phyloP scores from a whole-genome alignment of 352 stramenopile species.

The Phytophthora pluvialis region DNA sequence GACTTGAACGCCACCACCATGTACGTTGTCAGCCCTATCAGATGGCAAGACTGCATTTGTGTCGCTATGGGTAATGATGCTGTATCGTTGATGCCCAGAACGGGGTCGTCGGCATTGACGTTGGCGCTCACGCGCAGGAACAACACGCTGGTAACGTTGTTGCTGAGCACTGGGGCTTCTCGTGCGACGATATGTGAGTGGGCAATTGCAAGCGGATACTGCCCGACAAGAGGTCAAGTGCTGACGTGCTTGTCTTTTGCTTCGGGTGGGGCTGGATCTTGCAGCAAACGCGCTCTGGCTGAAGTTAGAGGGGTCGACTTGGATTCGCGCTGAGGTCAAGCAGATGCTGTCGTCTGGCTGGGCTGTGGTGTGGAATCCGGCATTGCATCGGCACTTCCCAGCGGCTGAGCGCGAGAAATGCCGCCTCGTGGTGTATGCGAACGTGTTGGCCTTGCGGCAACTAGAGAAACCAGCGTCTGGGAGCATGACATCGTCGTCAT shows the following conservation, averaged over 20 bases:
- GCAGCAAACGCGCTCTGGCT: constrained; percentile 38
- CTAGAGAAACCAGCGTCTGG: background rate
- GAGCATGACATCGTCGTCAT: constrained; percentile 1
- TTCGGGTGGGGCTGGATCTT: background rate
- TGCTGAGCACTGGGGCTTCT: constrained; percentile 62
- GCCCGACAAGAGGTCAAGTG: background rate
- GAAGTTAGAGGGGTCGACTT: constrained; percentile 29
- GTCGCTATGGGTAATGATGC: background rate
- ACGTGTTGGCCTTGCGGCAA: constrained; percentile 41
- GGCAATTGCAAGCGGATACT: background rate
- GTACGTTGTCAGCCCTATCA: constrained; percentile 30
- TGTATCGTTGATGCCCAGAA: constrained; percentile 29
- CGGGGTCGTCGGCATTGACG: constrained; percentile 59
- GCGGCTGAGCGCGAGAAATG: constrained; percentile 61
- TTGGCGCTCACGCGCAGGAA: constrained; percentile 57
- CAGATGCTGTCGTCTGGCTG: constrained; percentile 59
- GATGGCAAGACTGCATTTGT: background rate
- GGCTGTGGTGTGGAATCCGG: constrained; percentile 65
- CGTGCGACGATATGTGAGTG: constrained; percentile 48
- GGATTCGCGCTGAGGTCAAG: constrained; percentile 47
- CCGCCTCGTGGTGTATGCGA: constrained; percentile 59
- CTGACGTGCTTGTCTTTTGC: background rate
- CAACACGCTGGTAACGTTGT: constrained; percentile 47
- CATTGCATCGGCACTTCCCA: constrained; percentile 60
- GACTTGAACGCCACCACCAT: constrained; percentile 69